phyloP scores from a whole-genome alignment of 768 basidiomycete genomes.

The Dentipellis sp. region DNA sequence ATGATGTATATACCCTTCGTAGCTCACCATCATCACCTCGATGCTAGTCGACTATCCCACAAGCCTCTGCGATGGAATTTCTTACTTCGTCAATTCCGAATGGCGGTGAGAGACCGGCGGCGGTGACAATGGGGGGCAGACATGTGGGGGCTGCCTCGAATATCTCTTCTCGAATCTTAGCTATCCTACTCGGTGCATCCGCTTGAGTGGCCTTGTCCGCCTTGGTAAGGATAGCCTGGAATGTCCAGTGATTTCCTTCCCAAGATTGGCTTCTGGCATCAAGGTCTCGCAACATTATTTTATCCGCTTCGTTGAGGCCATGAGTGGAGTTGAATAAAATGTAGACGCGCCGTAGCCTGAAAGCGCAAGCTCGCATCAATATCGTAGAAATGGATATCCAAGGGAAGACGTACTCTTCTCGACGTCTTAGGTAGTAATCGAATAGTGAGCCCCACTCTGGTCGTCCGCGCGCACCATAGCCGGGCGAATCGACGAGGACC shows the following conservation, averaged over 20 bases:
- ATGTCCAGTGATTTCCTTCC: conserved; percentile 37
- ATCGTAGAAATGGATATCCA: neutral
- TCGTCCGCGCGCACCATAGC: conserved; percentile 68
- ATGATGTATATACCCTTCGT: neutral
- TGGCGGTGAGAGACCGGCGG: conserved; percentile 37
- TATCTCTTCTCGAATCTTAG: conserved; percentile 40
- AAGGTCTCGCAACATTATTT: conserved; percentile 51
- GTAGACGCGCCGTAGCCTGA: conserved; percentile 61
- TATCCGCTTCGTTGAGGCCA: conserved; percentile 45
- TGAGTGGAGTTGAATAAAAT: conserved; percentile 65
- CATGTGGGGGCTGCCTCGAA: conserved; percentile 48
- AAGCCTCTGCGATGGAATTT: conserved; percentile 48
- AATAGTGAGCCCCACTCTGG: conserved; percentile 71
- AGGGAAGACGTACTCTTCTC: conserved; percentile 43
- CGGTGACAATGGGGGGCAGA: conserved; percentile 47
- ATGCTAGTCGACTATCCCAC: conserved; percentile 20
- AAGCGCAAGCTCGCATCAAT: neutral
- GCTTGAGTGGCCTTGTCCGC: conserved; percentile 39
- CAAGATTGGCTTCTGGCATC: conserved; percentile 25
- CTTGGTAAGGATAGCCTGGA: conserved; percentile 71
- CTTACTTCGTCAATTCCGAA: conserved; percentile 53
- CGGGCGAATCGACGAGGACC: conserved; percentile 71
- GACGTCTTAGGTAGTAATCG: conserved; percentile 49
- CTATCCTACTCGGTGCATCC: conserved; percentile 27
- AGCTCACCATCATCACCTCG: no score